Conservation (phyloP, 2,329 filamentous ascomycete genomes). For the Penicillium sp. region DNA sequence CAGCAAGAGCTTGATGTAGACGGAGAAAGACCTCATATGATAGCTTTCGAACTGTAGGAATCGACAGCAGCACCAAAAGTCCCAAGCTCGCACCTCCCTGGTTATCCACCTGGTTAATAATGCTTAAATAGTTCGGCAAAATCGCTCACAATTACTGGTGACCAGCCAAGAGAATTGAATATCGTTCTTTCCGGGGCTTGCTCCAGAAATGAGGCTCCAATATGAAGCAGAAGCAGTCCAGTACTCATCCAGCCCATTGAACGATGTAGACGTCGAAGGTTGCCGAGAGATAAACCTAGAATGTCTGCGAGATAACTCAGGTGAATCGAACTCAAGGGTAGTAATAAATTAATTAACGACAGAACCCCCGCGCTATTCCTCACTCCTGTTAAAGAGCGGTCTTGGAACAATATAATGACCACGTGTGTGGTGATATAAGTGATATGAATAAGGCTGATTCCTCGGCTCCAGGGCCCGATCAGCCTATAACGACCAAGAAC, state of each 20-base stretch:
- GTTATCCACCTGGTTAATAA: constrained; percentile 9
- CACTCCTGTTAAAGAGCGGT: constrained; percentile 10
- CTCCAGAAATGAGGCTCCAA: constrained; percentile 12
- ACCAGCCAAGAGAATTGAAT: constrained; percentile 15
- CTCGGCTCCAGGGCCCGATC: constrained; percentile 7
- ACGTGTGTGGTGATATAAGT: constrained; percentile 19
- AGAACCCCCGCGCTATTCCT: constrained; percentile 19
- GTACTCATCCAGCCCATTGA: constrained; percentile 21
- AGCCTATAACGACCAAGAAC: neutral
- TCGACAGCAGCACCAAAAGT: constrained; percentile 19
- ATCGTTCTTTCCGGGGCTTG: constrained; percentile 14
- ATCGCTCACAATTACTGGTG: constrained; percentile 17
- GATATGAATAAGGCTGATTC: constrained; percentile 14
- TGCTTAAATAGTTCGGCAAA: neutral
- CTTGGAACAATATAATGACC: constrained; percentile 18
- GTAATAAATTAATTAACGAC: constrained; percentile 25
- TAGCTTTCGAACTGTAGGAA: constrained; percentile 20
- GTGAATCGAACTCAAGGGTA: constrained; percentile 20
- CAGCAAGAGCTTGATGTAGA: constrained; percentile 22
- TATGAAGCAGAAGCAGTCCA: constrained; percentile 19
- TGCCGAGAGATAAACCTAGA: constrained; percentile 16
- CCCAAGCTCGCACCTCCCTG: constrained; percentile 17
- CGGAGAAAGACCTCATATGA: constrained; percentile 30
- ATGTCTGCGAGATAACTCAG: constrained; percentile 19
- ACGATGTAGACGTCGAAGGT: constrained; percentile 20